These are phyloP conservation scores for Conidiobolus incongruus DNA, from an alignment of 371 early-diverging fungal genomes.

Conservation along the genomic window DNA sequence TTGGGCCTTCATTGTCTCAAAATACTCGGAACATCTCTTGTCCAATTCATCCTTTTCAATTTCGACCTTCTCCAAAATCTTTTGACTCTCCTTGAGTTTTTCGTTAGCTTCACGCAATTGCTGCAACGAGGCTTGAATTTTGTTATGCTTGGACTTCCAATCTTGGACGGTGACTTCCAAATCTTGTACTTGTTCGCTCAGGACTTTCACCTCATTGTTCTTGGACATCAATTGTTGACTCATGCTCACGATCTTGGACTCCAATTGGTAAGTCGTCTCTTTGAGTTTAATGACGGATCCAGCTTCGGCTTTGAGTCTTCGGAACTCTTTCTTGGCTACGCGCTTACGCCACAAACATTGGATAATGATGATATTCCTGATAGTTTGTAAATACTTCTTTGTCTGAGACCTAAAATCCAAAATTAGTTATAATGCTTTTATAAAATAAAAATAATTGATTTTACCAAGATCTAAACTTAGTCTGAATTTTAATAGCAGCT, in stretches of 20 bases:
- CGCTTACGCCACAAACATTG: constrained; percentile 63
- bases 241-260: constrained; percentile 86
- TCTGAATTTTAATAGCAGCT: constrained; percentile 62
- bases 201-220: constrained; percentile 37
- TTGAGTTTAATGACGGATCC: constrained; percentile 74
- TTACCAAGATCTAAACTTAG: constrained; percentile 26
- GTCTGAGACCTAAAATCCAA: constrained; percentile 20
- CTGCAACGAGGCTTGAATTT: constrained; percentile 15
- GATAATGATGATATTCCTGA: constrained; percentile 30
- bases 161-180: constrained; percentile 34
- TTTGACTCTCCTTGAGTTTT: no score
- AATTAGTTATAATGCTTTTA: background rate
- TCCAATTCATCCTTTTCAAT: no score
- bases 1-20: no score
- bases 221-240: constrained; percentile 57
- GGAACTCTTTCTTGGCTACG: constrained; percentile 32
- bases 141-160: constrained; percentile 50
- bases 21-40: no score
- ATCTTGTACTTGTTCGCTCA: constrained; percentile 21
- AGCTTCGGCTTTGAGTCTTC: constrained; percentile 52
- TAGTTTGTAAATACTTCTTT: constrained; percentile 18
- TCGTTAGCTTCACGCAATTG: background rate
- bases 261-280: constrained; percentile 75
- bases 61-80: no score
- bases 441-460: no score